Base-by-base conservation (phyloP, 768 basidiomycete genomes). In the Baorangia bicolor region DNA sequence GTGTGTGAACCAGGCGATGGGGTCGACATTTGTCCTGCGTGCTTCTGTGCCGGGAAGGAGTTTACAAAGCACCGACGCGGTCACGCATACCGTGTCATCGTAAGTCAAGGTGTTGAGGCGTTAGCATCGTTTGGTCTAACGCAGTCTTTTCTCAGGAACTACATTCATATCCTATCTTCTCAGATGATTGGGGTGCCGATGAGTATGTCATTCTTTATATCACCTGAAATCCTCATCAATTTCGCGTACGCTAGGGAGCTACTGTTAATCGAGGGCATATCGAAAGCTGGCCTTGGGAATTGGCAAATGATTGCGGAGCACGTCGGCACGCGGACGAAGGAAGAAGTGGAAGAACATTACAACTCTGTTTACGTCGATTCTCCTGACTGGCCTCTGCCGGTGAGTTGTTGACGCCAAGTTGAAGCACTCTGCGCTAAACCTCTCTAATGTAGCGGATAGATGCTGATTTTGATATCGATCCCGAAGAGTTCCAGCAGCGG, bases 271-370 rank as follows among this genome's bases (percentile, higher is more conserved):
- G 93, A 95, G 51, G 97, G 94, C 30, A 85, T 94, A 31, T 82
- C 90, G 8, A 80, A 83, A 25, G 90, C 92, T 66, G 96, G 96
- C 1, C 72, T 98, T 33, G 96, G 96, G 4, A 98, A 98, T 69
- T 99, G 96, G 96, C 88, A 88, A 68, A 94, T 94, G 65, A 92
- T 96, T 40, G 90, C 94, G 2, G 94, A 94, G 63, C 92, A 97
- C 70, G 83, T 99, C 37, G 97, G 97, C 10, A 94, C 94, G 10
- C 81, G 94, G 53, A 90, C 94, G 12, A 94, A 88, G 69, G 93
- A 97, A 65, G 95, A 98, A 66, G 92, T 93, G 14, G 90, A 95
- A 69, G 75, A 85, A 55, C 96, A 99, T 72, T 99, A 99, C 69
- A 81, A 83, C 41, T 66, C 80, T 45, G 81, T 90, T 35, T 98